These are phyloP conservation scores for Ophiosphaerella narmari DNA, from an alignment of 2,329 filamentous ascomycete species.

Conservation along the genomic window DNA sequence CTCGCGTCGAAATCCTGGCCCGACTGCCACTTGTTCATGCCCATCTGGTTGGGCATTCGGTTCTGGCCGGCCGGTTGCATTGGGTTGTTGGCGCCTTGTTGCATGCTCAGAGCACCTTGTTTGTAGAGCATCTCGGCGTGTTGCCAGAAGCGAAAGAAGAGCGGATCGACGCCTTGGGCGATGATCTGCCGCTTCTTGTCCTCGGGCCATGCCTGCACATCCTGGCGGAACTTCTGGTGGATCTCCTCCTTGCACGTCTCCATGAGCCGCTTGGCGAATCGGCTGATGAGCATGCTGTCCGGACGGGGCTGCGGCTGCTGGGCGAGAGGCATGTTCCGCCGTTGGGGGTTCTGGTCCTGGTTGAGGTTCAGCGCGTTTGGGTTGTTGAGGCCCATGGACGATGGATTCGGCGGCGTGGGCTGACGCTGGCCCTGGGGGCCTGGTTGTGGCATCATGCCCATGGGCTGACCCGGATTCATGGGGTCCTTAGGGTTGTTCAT, in stretches of 20 bases:
- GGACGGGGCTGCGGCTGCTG: slow-evolving; percentile 20
- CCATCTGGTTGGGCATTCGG: slow-evolving; percentile 34
- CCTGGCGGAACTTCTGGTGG: slow-evolving; percentile 48
- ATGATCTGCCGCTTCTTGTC: slow-evolving; percentile 54
- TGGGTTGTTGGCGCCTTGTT: slow-evolving; percentile 26
- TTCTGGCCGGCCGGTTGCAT: slow-evolving; percentile 41
- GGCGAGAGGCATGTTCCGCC: slow-evolving; percentile 37
- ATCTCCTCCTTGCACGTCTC: slow-evolving; percentile 54
- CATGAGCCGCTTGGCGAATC: slow-evolving; percentile 54
- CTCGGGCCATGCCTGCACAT: slow-evolving; percentile 51
- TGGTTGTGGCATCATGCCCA: slow-evolving; percentile 44
- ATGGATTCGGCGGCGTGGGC: slow-evolving; percentile 47
- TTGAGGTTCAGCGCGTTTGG: slow-evolving; percentile 26
- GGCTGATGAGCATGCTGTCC: slow-evolving; percentile 45
- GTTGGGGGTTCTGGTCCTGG: slow-evolving; percentile 37
- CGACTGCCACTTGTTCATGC: slow-evolving; percentile 33
- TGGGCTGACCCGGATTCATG: slow-evolving; percentile 36
- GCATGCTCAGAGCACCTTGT: slow-evolving; percentile 23
- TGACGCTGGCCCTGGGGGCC: slow-evolving; percentile 40
- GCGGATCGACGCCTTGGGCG: slow-evolving; percentile 53
- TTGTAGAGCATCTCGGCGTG: slow-evolving; percentile 48
- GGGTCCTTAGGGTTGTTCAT: slow-evolving; percentile 39
- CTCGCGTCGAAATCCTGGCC: slow-evolving; percentile 54
- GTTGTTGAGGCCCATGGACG: slow-evolving; percentile 40
- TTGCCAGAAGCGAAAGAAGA: slow-evolving; percentile 57